Evolutionary conservation across 2,329 filamentous ascomycete genomes (phyloP).

Genomic region (Phoma sp.): DNA sequence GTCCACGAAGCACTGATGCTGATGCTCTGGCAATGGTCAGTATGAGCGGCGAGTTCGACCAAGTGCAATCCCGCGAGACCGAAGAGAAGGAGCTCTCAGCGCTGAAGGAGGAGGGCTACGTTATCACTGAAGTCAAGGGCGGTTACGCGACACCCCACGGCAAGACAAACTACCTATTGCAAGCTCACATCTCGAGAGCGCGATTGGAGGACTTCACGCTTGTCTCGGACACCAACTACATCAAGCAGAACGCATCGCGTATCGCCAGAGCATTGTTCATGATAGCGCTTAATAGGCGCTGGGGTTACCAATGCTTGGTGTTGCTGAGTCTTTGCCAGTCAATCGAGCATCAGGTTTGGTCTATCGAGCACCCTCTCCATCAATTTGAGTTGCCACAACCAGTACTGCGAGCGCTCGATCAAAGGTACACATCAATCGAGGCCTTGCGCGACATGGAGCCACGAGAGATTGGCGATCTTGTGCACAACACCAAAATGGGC

Average conservation of each 20-base stretch:
- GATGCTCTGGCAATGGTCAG: slow-evolving; percentile 96
- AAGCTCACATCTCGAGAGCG: slow-evolving; percentile 89
- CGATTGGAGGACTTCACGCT: slow-evolving; percentile 93
- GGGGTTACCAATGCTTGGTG: slow-evolving; percentile 94
- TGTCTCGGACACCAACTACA: slow-evolving; percentile 89
- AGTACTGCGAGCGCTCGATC: slow-evolving; percentile 82
- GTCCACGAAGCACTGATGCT: slow-evolving; percentile 81
- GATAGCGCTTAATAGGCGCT: slow-evolving; percentile 92
- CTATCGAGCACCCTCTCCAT: slow-evolving; percentile 91
- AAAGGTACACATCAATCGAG: slow-evolving; percentile 83
- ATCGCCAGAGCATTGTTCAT: slow-evolving; percentile 96
- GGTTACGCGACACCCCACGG: slow-evolving; percentile 73
- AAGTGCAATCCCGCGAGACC: slow-evolving; percentile 89
- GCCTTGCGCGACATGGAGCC: slow-evolving; percentile 90
- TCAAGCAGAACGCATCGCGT: slow-evolving; percentile 92
- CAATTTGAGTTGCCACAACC: slow-evolving; percentile 91
- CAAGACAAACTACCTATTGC: slow-evolving; percentile 95
- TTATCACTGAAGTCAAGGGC: slow-evolving; percentile 80
- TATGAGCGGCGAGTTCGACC: slow-evolving; percentile 97
- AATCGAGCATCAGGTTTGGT: slow-evolving; percentile 95
- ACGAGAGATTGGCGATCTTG: slow-evolving; percentile 85
- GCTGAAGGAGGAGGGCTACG: slow-evolving; percentile 69
- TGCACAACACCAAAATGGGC: slow-evolving; percentile 90
- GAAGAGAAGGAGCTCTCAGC: slow-evolving; percentile 86
- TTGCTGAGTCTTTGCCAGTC: slow-evolving; percentile 93